phyloP scores from a whole-genome alignment of 805 yeast species.

The Huiozyma sinensis region DNA sequence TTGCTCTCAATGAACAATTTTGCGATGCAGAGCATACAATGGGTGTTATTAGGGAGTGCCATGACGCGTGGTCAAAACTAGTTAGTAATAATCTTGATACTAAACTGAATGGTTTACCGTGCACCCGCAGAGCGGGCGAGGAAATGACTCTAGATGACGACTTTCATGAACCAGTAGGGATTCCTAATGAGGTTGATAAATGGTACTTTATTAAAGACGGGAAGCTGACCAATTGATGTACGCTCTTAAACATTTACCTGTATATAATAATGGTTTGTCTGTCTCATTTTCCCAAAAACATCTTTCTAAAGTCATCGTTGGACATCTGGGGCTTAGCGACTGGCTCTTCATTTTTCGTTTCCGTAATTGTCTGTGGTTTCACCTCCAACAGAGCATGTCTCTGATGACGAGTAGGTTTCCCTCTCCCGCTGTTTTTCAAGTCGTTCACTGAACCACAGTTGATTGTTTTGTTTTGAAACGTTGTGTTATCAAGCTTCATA shows the following conservation, averaged over 20 bases:
- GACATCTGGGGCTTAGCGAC: slow-evolving; percentile 10
- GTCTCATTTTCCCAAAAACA: slow-evolving; percentile 23
- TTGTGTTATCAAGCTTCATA: slow-evolving; percentile 32
- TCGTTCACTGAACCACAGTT: slow-evolving; percentile 29
- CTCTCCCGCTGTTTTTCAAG: slow-evolving; percentile 9
- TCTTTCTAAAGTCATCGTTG: slow-evolving; percentile 31
- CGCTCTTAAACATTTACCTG: background rate
- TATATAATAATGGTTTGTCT: too few relatives aligned
- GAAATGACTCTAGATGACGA: slow-evolving; percentile 19
- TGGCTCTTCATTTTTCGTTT: slow-evolving; percentile 3
- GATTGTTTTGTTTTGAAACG: slow-evolving; percentile 28
- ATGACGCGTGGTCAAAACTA: slow-evolving; percentile 55
- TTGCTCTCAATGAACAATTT: slow-evolving; percentile 65
- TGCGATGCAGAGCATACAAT: slow-evolving; percentile 49
- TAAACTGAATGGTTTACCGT: too few relatives aligned
- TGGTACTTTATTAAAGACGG: slow-evolving; percentile 18
- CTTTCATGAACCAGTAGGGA: slow-evolving; percentile 20
- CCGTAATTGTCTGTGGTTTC: background rate
- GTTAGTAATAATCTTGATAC: slow-evolving; percentile 27
- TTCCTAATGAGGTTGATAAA: slow-evolving; percentile 33
- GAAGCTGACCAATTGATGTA: background rate
- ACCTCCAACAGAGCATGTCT: background rate
- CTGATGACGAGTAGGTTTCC: background rate
- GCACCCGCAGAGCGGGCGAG: slow-evolving; percentile 30
- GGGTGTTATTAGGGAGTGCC: slow-evolving; percentile 50